Conservation (phyloP, 2,329 filamentous ascomycete species). For the Ascochyta viciae-villosae region DNA sequence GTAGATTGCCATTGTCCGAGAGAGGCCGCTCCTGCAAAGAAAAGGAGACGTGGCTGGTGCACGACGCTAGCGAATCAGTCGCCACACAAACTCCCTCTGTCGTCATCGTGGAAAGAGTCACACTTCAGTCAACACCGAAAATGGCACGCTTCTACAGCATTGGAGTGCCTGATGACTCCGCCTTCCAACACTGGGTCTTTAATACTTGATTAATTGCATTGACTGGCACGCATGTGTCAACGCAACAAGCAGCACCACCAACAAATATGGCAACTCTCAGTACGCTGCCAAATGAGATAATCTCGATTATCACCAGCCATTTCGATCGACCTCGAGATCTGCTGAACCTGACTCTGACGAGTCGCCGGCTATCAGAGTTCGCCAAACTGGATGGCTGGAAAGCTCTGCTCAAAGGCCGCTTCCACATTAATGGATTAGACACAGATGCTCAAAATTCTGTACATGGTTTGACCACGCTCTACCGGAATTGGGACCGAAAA, state of each 20-base stretch:
- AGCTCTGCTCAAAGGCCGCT: constrained; percentile 41
- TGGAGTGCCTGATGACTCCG: constrained; percentile 12
- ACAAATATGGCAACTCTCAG: constrained; percentile 31
- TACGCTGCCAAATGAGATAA: constrained; percentile 43
- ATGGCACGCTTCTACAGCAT: neutral
- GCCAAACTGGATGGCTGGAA: constrained; percentile 45
- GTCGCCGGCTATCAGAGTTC: constrained; percentile 33
- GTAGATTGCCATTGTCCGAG: constrained; percentile 1
- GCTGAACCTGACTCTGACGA: constrained; percentile 32
- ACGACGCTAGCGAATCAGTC: constrained; percentile 9
- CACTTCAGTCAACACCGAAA: constrained; percentile 10
- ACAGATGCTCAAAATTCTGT: constrained; percentile 50
- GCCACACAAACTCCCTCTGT: constrained; percentile 19
- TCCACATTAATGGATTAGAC: constrained; percentile 32
- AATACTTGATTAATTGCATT: neutral
- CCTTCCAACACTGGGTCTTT: neutral
- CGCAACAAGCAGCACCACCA: neutral
- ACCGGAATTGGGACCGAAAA: constrained; percentile 63
- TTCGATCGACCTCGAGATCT: constrained; percentile 40
- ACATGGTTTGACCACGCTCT: constrained; percentile 62
- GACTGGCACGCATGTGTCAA: neutral
- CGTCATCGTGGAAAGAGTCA: constrained; percentile 30
- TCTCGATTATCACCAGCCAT: constrained; percentile 40
- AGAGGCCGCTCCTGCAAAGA: neutral
- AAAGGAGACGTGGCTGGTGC: constrained; percentile 20